Conservation (phyloP, 2,329 filamentous ascomycete species). For the Ambrosiella xylebori region DNA sequence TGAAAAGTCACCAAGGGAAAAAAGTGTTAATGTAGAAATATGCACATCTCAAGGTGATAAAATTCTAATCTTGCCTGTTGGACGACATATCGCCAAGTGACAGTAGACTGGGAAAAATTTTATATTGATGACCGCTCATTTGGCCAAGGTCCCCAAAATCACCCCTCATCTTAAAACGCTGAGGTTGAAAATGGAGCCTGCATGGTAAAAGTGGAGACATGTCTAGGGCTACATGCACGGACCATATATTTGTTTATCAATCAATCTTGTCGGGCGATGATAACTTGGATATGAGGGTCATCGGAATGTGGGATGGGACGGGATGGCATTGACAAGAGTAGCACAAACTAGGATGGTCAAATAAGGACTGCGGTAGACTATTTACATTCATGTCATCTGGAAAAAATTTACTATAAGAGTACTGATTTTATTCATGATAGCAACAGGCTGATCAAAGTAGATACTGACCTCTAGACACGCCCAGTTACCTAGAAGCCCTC, state of each 20-base stretch:
- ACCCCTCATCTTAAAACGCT: slow-evolving; percentile 5
- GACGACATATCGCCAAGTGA: background rate
- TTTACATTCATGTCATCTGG: too few relatives aligned
- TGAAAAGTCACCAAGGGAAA: background rate
- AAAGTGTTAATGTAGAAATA: background rate
- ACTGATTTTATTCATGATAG: too few relatives aligned
- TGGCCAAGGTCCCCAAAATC: background rate
- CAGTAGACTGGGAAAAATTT: background rate
- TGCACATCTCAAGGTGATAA: background rate
- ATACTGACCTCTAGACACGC: too few relatives aligned
- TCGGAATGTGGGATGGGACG: too few relatives aligned
- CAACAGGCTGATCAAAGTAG: too few relatives aligned
- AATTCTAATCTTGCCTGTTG: background rate
- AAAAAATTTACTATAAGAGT: too few relatives aligned
- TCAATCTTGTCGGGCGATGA: too few relatives aligned
- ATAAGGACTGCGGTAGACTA: too few relatives aligned
- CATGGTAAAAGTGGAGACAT: background rate
- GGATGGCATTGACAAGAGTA: too few relatives aligned
- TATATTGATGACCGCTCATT: background rate
- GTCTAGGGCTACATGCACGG: background rate
- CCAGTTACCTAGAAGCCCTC: too few relatives aligned
- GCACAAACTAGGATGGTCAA: too few relatives aligned
- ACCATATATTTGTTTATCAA: background rate
- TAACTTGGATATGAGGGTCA: too few relatives aligned
- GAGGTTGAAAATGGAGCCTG: slow-evolving; percentile 11